These are phyloP conservation scores for Plasmodium berghei DNA, from an alignment of 169 alveolate genomes.

Conservation along the genomic window DNA sequence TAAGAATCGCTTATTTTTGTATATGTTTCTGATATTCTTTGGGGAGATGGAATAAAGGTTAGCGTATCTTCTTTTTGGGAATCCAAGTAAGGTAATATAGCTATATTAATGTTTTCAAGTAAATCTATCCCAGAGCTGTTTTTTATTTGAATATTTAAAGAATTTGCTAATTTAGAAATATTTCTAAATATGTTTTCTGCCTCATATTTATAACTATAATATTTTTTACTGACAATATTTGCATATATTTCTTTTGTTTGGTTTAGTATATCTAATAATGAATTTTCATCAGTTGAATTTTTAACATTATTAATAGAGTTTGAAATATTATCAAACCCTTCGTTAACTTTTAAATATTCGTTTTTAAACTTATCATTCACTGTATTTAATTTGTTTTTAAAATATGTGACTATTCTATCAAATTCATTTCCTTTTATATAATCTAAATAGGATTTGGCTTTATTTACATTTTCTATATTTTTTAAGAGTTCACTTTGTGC, in stretches of 20 bases:
- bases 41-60: background rate
- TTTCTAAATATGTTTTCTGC: too few relatives aligned
- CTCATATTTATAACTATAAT: too few relatives aligned
- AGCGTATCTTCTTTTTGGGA: background rate
- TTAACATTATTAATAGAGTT: background rate
- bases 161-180: background rate
- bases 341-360: too few relatives aligned
- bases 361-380: too few relatives aligned
- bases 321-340: background rate
- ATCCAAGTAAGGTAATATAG: slow-evolving; percentile 2
- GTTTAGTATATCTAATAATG: too few relatives aligned
- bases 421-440: background rate
- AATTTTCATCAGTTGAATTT: too few relatives aligned
- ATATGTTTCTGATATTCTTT: background rate
- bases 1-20: background rate
- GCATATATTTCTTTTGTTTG: too few relatives aligned
- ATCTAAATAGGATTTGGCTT: background rate
- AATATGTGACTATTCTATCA: too few relatives aligned
- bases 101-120: background rate
- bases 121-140: background rate
- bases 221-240: too few relatives aligned
- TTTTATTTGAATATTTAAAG: background rate
- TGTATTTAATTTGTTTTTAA: too few relatives aligned
- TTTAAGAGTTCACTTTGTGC: too few relatives aligned
- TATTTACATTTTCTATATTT: background rate